Conservation (phyloP, 2,329 filamentous ascomycete species). For the Orbilia ellipsospora region DNA sequence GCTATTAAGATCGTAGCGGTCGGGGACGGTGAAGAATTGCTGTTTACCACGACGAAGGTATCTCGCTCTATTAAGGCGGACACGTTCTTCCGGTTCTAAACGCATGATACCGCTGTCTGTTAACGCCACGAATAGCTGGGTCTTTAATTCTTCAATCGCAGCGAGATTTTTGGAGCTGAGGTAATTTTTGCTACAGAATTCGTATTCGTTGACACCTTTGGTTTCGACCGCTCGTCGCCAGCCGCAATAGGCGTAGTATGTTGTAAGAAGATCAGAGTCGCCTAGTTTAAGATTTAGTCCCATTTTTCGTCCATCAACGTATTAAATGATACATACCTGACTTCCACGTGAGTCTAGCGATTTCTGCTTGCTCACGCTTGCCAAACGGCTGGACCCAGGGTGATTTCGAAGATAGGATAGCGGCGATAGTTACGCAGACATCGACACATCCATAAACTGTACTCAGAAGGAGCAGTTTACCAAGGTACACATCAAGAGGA, state of each 20-base stretch:
- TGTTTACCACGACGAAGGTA: conserved; percentile 65
- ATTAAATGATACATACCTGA: conserved; percentile 65
- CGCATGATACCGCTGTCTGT: conserved; percentile 85
- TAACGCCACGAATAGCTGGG: conserved; percentile 84
- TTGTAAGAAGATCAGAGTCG: conserved; percentile 90
- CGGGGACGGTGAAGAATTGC: conserved; percentile 80
- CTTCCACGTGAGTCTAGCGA: conserved; percentile 80
- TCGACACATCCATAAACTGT: conserved; percentile 91
- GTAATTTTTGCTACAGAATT: conserved; percentile 95
- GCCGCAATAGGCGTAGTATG: conserved; percentile 90
- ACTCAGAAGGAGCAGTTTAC: conserved; percentile 89
- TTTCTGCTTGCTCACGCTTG: conserved; percentile 82
- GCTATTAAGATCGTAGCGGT: conserved; percentile 78
- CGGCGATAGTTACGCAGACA: conserved; percentile 88
- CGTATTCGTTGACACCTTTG: conserved; percentile 76
- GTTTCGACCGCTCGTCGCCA: conserved; percentile 87
- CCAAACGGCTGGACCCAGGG: conserved; percentile 90
- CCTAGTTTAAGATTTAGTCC: conserved; percentile 63
- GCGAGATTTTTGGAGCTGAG: conserved; percentile 86
- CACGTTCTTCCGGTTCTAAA: conserved; percentile 78
- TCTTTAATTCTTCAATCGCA: conserved; percentile 95
- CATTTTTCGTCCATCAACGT: background rate
- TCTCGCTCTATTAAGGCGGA: conserved; percentile 71
- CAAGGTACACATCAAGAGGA: conserved; percentile 91
- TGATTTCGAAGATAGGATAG: conserved; percentile 92